Evolutionary conservation across 257 asterid genomes (phyloP), one percentile per base, ranked within the genome.

Genomic region (Nyctanthes arbortristis): DNA sequence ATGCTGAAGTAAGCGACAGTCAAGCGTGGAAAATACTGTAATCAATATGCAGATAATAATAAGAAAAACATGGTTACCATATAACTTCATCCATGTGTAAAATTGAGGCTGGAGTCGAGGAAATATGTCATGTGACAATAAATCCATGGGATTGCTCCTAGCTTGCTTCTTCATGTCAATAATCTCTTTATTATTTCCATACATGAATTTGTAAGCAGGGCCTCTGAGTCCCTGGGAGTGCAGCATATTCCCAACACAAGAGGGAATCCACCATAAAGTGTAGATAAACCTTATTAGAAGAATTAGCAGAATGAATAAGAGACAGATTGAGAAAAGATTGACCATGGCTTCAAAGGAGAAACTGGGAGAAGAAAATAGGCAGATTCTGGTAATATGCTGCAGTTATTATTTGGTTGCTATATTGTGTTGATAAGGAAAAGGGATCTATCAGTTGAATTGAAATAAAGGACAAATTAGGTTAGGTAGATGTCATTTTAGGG

Each of bases 101-200:
- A 82, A 5, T 75, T 84, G 89, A 77, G 93, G 90, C 39, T 67
- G 84, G 58, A 87, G 9, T 55, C 74, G 68, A 10, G 93, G 82
- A 45, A 79, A 77, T 20, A 84, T 65, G 58, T 87, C 86, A 70
- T 87, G 84, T 20, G 88, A 52, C 8, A 30, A 71, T 9, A 77
- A 32, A 1, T 81, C 87, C 84, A 77, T 82, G 60, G 81, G 35
- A 47, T 66, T 22, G 47, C 68, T 70, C 14, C 22, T 63, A 28
- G 69, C 40, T 39, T 73, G 79, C 3, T 39, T 62, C 67, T 35
- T 80, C 79, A 87, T 74, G 20, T 45, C 45, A 61, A 76, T 67
- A 47, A 80, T 73, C 61, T 87, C 90, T 66, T 78, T 80, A 59
- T 81, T 80, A 79, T 65, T 73, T 33, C 88, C 89, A 68, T 84